Conservation (phyloP, 2,329 filamentous ascomycete genomes). For the Biscogniauxia mediterranea region DNA sequence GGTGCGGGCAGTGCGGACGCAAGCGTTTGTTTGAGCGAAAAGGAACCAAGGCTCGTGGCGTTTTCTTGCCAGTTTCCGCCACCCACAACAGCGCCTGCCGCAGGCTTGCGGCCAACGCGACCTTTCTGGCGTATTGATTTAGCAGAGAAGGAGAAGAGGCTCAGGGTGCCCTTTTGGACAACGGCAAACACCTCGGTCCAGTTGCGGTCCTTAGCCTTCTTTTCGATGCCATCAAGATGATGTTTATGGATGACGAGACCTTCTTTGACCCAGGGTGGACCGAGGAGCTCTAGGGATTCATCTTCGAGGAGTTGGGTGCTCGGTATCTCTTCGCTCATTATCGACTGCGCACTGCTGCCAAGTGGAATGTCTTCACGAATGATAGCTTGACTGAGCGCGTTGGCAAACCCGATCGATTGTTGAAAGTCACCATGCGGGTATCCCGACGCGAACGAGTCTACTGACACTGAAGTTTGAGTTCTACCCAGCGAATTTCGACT, state of each 20-base stretch:
- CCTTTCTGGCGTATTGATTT: constrained; percentile 71
- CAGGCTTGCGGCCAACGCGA: constrained; percentile 47
- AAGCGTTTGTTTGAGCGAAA: constrained; percentile 85
- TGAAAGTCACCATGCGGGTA: constrained; percentile 81
- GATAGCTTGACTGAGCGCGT: constrained; percentile 92
- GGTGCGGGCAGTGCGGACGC: constrained; percentile 86
- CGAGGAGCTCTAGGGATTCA: constrained; percentile 84
- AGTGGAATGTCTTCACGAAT: constrained; percentile 79
- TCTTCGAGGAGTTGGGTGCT: constrained; percentile 76
- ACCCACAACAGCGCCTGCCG: constrained; percentile 69
- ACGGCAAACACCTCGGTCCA: constrained; percentile 97
- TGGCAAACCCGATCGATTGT: constrained; percentile 96
- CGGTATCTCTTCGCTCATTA: constrained; percentile 59
- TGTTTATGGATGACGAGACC: constrained; percentile 95
- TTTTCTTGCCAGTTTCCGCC: constrained; percentile 99
- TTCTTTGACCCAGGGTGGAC: constrained; percentile 98
- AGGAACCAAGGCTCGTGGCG: constrained; percentile 83
- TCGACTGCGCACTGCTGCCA: constrained; percentile 46
- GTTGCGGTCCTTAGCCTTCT: constrained; percentile 88
- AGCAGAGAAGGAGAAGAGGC: constrained; percentile 89
- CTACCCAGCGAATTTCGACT: constrained; percentile 91
- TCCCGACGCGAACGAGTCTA: constrained; percentile 82
- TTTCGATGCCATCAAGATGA: constrained; percentile 85
- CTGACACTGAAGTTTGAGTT: constrained; percentile 86
- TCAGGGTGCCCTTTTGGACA: constrained; percentile 90